Evolutionary conservation across 805 yeast genomes (phyloP).

Genomic region (Candida nemodendra): DNA sequence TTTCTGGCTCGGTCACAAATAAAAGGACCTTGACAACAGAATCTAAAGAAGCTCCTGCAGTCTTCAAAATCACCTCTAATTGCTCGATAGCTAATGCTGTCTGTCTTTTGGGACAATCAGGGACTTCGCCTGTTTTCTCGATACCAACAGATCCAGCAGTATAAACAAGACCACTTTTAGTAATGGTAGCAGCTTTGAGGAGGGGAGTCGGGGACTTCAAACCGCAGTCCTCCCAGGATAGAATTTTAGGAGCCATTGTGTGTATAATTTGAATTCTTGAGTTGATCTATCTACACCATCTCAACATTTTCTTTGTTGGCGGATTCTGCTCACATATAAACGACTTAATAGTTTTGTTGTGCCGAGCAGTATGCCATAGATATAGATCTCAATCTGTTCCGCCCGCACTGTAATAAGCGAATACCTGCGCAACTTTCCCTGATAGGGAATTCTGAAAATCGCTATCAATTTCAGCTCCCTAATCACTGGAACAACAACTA

Average conservation of each 20-base stretch:
- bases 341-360: too few relatives aligned
- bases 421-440: too few relatives aligned
- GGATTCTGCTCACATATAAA: too few relatives aligned
- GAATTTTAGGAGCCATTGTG: slow-evolving; percentile 19
- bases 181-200: slow-evolving; percentile 23
- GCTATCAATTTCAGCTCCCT: too few relatives aligned
- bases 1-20: slow-evolving; percentile 43
- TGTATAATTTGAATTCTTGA: background rate
- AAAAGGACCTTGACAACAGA: slow-evolving; percentile 48
- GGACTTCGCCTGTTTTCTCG: slow-evolving; percentile 35
- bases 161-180: slow-evolving; percentile 27
- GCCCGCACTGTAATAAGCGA: too few relatives aligned
- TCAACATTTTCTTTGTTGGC: too few relatives aligned
- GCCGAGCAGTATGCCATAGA: too few relatives aligned
- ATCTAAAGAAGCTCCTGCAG: slow-evolving; percentile 43
- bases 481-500: too few relatives aligned
- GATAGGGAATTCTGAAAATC: too few relatives aligned
- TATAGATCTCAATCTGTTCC: too few relatives aligned
- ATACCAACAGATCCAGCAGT: slow-evolving; percentile 31
- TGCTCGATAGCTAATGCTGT: slow-evolving; percentile 44
- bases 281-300: background rate
- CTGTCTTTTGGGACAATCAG: slow-evolving; percentile 45
- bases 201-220: slow-evolving; percentile 20
- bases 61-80: slow-evolving; percentile 39
- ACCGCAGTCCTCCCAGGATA: slow-evolving; percentile 27